Conservation (phyloP, 139 green algal species). For the Tetraselmis chui region DNA sequence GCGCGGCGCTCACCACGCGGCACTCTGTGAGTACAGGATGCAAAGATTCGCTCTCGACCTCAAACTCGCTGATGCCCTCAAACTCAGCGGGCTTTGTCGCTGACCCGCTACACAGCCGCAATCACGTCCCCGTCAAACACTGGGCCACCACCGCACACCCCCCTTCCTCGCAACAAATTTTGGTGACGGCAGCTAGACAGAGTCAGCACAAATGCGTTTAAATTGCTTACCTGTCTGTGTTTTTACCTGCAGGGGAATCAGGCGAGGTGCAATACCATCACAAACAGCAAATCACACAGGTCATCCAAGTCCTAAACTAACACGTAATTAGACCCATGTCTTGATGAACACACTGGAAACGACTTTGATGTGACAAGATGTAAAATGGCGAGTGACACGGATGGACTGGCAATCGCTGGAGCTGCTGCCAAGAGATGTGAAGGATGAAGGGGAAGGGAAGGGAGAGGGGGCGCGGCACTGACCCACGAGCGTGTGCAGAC, state of each 20-base stretch:
- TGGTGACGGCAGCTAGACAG: too few species aligned
- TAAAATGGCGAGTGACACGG: too few species aligned
- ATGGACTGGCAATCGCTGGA: background rate
- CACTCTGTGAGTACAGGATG: conserved; percentile 46
- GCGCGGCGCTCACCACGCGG: conserved; percentile 22
- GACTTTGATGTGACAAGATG: too few species aligned
- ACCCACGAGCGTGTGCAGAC: conserved; percentile 54
- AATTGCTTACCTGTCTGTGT: conserved; percentile 65
- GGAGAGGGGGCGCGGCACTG: background rate
- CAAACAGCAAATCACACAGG: background rate
- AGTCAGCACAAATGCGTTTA: too few species aligned
- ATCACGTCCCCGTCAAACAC: too few species aligned
- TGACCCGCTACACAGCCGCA: conserved; percentile 37
- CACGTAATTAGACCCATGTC: too few species aligned
- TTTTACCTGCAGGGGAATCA: conserved; percentile 27
- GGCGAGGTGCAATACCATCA: background rate
- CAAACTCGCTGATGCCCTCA: conserved; percentile 42
- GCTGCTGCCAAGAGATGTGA: background rate
- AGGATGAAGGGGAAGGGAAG: background rate
- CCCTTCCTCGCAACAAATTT: too few species aligned
- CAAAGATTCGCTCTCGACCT: conserved; percentile 30
- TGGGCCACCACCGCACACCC: too few species aligned
- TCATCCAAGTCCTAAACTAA: too few species aligned
- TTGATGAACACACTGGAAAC: too few species aligned
- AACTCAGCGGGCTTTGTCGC: conserved; percentile 34